A percentile compares a stretch with the other conserved stretches of the same genome.
These are phyloP conservation scores for Cyclostephanos tholiformis DNA, from an alignment of 108 stramenopile genomes.

Conservation along the genomic window DNA sequence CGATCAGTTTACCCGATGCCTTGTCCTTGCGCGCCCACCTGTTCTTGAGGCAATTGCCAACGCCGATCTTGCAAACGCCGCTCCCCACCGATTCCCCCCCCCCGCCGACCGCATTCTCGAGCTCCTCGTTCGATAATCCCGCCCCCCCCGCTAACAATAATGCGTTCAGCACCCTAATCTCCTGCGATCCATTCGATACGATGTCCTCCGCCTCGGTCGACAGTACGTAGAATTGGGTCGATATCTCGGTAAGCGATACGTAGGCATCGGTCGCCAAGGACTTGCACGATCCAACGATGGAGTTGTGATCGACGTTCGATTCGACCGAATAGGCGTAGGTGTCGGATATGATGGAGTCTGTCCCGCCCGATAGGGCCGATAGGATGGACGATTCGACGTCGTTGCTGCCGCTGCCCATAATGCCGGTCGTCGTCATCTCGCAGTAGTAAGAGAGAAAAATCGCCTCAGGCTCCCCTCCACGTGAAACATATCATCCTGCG, in stretches of 20 bases:
- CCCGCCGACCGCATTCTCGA: slow-evolving; percentile 50
- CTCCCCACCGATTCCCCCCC: slow-evolving; percentile 72
- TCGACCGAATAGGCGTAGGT: slow-evolving; percentile 41
- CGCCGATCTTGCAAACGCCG: slow-evolving; percentile 89
- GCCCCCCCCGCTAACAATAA: slow-evolving; percentile 67
- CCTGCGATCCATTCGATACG: slow-evolving; percentile 83
- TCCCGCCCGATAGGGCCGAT: slow-evolving; percentile 60
- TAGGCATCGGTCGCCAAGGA: slow-evolving; percentile 83
- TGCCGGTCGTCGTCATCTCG: background rate
- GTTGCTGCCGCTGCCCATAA: slow-evolving; percentile 27
- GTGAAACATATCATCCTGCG: too few species aligned
- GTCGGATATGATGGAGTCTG: slow-evolving; percentile 74
- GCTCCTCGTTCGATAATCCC: slow-evolving; percentile 10
- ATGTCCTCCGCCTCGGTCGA: slow-evolving; percentile 78
- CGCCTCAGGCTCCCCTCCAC: background rate
- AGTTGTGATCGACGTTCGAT: slow-evolving; percentile 72
- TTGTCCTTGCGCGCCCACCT: slow-evolving; percentile 91
- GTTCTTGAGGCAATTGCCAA: slow-evolving; percentile 94
- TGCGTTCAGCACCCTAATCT: slow-evolving; percentile 74
- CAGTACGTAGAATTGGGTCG: slow-evolving; percentile 68
- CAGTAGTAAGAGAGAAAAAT: too few species aligned
- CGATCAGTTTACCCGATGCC: slow-evolving; percentile 61
- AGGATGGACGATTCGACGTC: slow-evolving; percentile 74
- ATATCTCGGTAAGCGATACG: slow-evolving; percentile 62
- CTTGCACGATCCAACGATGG: slow-evolving; percentile 86